A percentile compares a stretch with the other conserved stretches of the same genome.
Conservation (phyloP, 768 basidiomycete genomes). For the Suillus sp. region DNA sequence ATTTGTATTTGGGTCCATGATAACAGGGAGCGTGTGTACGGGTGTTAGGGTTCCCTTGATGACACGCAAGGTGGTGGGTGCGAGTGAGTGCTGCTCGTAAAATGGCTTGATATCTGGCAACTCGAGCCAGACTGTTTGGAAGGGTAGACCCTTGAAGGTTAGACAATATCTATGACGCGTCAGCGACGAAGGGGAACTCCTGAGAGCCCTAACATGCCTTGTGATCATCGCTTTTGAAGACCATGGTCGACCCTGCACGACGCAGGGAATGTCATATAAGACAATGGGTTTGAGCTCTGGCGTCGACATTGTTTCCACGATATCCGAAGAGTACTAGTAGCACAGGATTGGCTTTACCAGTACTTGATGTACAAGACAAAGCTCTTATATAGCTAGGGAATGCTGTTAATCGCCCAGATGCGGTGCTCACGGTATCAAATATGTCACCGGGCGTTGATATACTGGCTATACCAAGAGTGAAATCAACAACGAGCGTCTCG, state of each 20-base stretch:
- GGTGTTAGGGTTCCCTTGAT: conserved; percentile 29
- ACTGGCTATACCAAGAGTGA: no score
- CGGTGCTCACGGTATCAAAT: no score
- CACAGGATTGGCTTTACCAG: not conserved
- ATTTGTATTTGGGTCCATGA: conserved; percentile 48
- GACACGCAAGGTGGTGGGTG: conserved; percentile 6
- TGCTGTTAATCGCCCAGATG: not conserved
- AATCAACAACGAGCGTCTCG: no score
- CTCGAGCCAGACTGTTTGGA: conserved; percentile 54
- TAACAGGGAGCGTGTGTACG: conserved; percentile 48
- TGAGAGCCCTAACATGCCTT: conserved; percentile 24
- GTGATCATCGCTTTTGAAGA: conserved; percentile 42
- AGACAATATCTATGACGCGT: not conserved
- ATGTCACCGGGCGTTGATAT: no score
- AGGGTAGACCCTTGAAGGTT: conserved; percentile 35
- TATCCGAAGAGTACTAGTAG: not conserved
- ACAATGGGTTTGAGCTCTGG: conserved; percentile 26
- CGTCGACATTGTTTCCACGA: conserved; percentile 14
- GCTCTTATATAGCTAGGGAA: not conserved
- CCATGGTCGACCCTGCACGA: conserved; percentile 33
- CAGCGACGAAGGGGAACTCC: not conserved
- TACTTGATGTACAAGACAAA: not conserved
- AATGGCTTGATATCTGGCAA: conserved; percentile 47
- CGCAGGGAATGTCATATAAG: conserved; percentile 40
- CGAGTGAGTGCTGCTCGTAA: conserved; percentile 34